Evolutionary conservation across 2,329 filamentous ascomycete species (phyloP).

Genomic region (Diaporthe longicolla): DNA sequence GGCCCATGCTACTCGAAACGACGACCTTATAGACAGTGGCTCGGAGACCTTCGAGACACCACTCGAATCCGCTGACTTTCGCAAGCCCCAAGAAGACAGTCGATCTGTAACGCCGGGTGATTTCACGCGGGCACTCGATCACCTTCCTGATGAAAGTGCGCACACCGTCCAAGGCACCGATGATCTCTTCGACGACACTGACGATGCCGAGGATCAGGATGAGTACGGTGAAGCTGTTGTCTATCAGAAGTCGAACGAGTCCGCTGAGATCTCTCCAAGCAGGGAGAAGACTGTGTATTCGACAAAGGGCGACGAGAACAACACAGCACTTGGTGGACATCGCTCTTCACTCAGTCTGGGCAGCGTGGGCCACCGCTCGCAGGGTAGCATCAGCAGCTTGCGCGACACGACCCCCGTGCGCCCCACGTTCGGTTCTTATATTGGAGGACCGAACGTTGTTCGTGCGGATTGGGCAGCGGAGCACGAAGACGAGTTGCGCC

Average conservation of each 20-base stretch:
- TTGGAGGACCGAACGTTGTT: slow-evolving; percentile 37
- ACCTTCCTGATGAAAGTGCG: slow-evolving; percentile 44
- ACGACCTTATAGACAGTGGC: slow-evolving; percentile 23
- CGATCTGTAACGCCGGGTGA: slow-evolving; percentile 7
- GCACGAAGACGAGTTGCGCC: slow-evolving; percentile 36
- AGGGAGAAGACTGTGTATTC: slow-evolving; percentile 35
- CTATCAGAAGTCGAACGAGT: not conserved
- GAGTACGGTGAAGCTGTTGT: slow-evolving; percentile 35
- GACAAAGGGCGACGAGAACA: slow-evolving; percentile 25
- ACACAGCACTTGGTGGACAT: slow-evolving; percentile 12
- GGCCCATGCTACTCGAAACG: not conserved
- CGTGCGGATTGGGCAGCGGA: slow-evolving; percentile 40
- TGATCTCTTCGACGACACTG: slow-evolving; percentile 51
- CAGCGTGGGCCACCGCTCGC: slow-evolving; percentile 17
- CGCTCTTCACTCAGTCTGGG: slow-evolving; percentile 35
- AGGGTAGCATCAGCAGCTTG: slow-evolving; percentile 33
- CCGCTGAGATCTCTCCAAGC: not conserved
- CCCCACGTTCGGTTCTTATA: slow-evolving; percentile 33
- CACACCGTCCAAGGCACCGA: slow-evolving; percentile 54
- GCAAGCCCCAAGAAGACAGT: not conserved
- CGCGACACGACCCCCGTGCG: slow-evolving; percentile 38
- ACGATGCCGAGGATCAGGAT: slow-evolving; percentile 39
- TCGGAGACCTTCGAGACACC: slow-evolving; percentile 3
- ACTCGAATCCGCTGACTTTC: slow-evolving; percentile 7
- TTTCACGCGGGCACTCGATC: slow-evolving; percentile 16